Evolutionary conservation across 2,329 filamentous ascomycete species (phyloP).

Genomic region (Verticillium dahliae): DNA sequence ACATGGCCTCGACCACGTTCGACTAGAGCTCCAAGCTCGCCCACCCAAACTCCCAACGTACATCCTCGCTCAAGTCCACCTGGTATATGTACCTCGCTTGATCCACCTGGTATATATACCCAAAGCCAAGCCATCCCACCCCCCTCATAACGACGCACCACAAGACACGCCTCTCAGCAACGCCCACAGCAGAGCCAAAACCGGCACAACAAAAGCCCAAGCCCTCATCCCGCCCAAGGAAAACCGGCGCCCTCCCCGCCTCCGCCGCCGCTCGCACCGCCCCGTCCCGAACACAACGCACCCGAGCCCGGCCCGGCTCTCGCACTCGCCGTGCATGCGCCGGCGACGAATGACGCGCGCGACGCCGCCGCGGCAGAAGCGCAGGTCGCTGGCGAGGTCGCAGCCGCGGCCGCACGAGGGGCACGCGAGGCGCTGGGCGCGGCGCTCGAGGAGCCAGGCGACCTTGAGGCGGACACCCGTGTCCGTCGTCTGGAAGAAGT

Average conservation of each 20-base stretch:
- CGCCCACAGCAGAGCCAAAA: neutral
- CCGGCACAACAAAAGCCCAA: neutral
- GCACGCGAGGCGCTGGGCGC: conserved; percentile 57
- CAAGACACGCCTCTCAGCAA: neutral
- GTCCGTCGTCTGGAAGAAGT: conserved; percentile 59
- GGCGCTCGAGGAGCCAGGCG: conserved; percentile 61
- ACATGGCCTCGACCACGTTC: neutral
- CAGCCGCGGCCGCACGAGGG: conserved; percentile 54
- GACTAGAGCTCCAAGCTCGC: too few relatives aligned
- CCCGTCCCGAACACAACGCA: conserved; percentile 47
- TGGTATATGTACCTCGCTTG: too few relatives aligned
- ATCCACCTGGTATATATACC: too few relatives aligned
- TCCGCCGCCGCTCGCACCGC: conserved; percentile 31
- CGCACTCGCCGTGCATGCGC: conserved; percentile 55
- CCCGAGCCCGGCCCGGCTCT: conserved; percentile 48
- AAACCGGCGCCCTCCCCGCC: neutral
- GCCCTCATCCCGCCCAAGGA: neutral
- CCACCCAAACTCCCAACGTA: too few relatives aligned
- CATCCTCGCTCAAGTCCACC: too few relatives aligned
- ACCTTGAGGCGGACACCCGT: conserved; percentile 62
- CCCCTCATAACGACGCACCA: neutral
- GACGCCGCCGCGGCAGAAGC: conserved; percentile 55
- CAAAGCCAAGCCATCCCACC: too few relatives aligned
- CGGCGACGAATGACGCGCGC: conserved; percentile 52
- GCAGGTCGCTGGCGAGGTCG: conserved; percentile 51